Evolutionary conservation across 371 early-diverging fungal species (phyloP).

Genomic region (Mucor irregularis): DNA sequence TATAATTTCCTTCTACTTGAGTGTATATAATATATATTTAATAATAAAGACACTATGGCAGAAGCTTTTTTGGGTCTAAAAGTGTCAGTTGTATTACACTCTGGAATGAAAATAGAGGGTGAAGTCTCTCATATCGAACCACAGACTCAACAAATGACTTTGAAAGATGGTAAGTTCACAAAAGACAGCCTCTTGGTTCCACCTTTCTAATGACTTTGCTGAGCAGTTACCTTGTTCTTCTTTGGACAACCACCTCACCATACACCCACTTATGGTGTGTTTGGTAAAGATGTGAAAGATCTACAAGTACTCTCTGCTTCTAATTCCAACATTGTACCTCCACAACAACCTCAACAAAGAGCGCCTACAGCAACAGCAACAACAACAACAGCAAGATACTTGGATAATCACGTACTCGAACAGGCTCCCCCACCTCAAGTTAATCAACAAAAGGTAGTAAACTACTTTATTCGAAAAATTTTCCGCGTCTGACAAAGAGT

Average conservation of each 20-base stretch:
- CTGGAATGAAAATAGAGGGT: conserved; percentile 52
- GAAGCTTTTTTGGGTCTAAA: conserved; percentile 58
- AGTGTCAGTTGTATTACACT: conserved; percentile 47
- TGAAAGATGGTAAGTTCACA: conserved; percentile 53
- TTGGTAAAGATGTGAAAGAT: conserved; percentile 52
- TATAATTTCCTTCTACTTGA: no score
- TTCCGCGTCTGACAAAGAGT: neutral
- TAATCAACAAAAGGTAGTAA: conserved; percentile 2
- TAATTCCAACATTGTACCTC: neutral
- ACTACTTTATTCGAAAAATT: neutral
- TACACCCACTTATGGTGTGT: conserved; percentile 43
- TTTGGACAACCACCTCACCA: conserved; percentile 38
- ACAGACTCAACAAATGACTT: conserved; percentile 49
- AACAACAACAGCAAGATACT: neutral
- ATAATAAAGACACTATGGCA: conserved; percentile 54
- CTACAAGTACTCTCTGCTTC: conserved; percentile 44
- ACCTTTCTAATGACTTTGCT: no score
- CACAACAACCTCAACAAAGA: neutral
- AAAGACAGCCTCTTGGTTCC: no score
- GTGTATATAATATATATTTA: no score
- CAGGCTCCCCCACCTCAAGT: conserved; percentile 8
- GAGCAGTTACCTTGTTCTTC: conserved; percentile 30
- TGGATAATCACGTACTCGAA: conserved; percentile 19
- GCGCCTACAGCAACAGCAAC: neutral
- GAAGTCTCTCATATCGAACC: conserved; percentile 55